phyloP scores from a whole-genome alignment of 345 rosid genomes.

The Camelina neglecta region DNA sequence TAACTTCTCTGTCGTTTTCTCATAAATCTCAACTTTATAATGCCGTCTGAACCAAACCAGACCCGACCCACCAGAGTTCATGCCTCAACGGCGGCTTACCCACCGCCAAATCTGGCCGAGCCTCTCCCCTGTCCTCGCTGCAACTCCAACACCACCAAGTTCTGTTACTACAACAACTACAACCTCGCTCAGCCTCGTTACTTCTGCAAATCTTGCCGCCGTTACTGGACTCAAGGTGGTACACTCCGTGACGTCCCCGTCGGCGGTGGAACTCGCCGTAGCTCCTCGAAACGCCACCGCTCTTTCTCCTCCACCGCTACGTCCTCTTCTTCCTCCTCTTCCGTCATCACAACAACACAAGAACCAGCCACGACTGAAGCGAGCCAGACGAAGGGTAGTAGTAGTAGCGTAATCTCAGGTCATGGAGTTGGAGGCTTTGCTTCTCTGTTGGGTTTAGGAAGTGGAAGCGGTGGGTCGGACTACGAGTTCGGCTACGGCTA shows the following conservation, averaged over 20 bases:
- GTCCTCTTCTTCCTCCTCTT: conserved; percentile 50
- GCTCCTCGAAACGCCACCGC: conserved; percentile 48
- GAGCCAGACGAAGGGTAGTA: conserved; percentile 44
- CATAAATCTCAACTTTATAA: conserved; percentile 35
- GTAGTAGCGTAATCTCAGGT: conserved; percentile 22
- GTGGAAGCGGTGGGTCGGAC: conserved; percentile 30
- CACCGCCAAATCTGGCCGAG: conserved; percentile 68
- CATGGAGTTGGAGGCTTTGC: conserved; percentile 65
- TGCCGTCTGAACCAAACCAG: conserved; percentile 59
- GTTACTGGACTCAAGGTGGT: conserved; percentile 99
- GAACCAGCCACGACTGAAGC: conserved; percentile 31
- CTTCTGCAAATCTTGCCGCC: conserved; percentile 92
- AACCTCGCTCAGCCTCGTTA: conserved; percentile 96
- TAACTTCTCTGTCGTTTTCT: conserved; percentile 20
- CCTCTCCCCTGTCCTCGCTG: conserved; percentile 95
- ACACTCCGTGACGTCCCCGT: conserved; percentile 89
- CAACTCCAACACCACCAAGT: conserved; percentile 83
- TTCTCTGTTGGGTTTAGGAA: conserved; percentile 67
- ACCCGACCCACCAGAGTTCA: conserved; percentile 46
- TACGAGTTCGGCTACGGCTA: conserved; percentile 62
- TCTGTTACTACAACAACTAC: conserved; percentile 97
- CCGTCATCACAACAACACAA: conserved; percentile 33
- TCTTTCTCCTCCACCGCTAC: conserved; percentile 48
- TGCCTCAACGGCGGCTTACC: conserved; percentile 49
- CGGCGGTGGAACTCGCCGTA: conserved; percentile 87